Conservation (phyloP, 169 alveolate genomes). For the Perkinsus olseni region DNA sequence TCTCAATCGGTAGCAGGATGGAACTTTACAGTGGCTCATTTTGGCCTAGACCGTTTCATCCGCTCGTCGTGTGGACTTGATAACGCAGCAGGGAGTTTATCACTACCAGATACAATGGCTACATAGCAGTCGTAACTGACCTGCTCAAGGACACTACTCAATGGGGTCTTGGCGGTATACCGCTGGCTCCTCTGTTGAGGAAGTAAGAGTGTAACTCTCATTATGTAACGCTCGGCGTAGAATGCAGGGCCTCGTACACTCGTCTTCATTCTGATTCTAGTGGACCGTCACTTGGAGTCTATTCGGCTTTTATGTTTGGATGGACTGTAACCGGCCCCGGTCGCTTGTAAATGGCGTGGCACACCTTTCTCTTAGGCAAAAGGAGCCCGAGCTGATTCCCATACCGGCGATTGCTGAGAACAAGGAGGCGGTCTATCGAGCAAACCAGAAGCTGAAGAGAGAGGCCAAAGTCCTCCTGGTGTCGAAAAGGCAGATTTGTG, state of each 20-base stretch:
- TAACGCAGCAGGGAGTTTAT: too few relatives aligned
- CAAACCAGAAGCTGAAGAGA: neutral
- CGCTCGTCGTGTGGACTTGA: too few relatives aligned
- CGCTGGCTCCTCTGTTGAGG: conserved; percentile 62
- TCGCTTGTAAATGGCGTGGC: too few relatives aligned
- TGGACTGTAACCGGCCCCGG: too few relatives aligned
- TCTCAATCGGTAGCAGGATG: too few relatives aligned
- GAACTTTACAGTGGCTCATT: too few relatives aligned
- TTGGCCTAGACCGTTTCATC: too few relatives aligned
- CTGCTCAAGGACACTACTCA: conserved; percentile 39
- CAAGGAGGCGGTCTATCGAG: neutral
- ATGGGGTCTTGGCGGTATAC: conserved; percentile 70
- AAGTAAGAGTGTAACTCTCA: neutral
- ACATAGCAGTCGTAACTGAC: conserved; percentile 51
- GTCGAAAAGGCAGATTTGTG: neutral
- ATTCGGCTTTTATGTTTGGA: too few relatives aligned
- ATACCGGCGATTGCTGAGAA: neutral
- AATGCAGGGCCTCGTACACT: too few relatives aligned
- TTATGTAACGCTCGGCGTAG: neutral
- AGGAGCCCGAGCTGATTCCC: neutral
- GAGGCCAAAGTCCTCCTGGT: neutral
- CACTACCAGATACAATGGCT: conserved; percentile 36
- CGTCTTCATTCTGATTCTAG: too few relatives aligned
- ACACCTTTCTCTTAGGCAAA: neutral
- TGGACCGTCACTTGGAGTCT: too few relatives aligned